Conservation (phyloP, 1,284 basidiomycete species). For the Chondrostereum purpureum region DNA sequence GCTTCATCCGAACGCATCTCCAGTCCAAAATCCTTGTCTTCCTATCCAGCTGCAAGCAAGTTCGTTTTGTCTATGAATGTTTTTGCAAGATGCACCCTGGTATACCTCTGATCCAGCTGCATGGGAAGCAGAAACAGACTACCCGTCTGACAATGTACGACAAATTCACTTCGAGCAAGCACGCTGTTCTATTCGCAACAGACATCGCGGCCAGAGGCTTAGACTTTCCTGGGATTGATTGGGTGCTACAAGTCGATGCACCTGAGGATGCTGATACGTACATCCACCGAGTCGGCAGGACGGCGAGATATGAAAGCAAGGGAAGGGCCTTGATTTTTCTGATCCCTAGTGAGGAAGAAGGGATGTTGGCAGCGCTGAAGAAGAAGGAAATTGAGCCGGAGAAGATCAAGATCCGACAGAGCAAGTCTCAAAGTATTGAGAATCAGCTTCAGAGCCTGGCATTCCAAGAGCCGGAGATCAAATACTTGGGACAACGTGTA, state of each 20-base stretch:
- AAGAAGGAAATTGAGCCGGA: constrained; percentile 73
- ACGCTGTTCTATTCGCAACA: constrained; percentile 88
- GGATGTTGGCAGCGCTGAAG: constrained; percentile 70
- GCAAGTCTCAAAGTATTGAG: constrained; percentile 82
- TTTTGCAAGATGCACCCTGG: constrained; percentile 96
- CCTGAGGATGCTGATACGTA: constrained; percentile 99
- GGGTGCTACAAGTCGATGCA: constrained; percentile 97
- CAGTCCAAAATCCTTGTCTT: constrained; percentile 93
- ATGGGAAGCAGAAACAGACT: constrained; percentile 96
- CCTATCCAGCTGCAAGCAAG: constrained; percentile 93
- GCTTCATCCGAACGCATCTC: constrained; percentile 92
- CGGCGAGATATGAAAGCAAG: constrained; percentile 87
- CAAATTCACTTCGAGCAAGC: constrained; percentile 73
- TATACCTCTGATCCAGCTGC: constrained; percentile 83
- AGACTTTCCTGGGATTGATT: constrained; percentile 95
- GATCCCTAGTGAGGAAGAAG: constrained; percentile 88
- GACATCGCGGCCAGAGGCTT: constrained; percentile 96
- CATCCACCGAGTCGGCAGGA: constrained; percentile 94
- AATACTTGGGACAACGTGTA: constrained; percentile 92
- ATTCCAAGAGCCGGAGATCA: constrained; percentile 96
- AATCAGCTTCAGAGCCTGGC: constrained; percentile 90
- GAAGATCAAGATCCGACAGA: constrained; percentile 87
- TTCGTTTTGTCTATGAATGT: constrained; percentile 94
- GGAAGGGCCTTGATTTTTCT: constrained; percentile 86
- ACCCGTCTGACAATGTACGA: constrained; percentile 80